Conservation (phyloP, 768 basidiomycete genomes). For the Lactarius quietus region DNA sequence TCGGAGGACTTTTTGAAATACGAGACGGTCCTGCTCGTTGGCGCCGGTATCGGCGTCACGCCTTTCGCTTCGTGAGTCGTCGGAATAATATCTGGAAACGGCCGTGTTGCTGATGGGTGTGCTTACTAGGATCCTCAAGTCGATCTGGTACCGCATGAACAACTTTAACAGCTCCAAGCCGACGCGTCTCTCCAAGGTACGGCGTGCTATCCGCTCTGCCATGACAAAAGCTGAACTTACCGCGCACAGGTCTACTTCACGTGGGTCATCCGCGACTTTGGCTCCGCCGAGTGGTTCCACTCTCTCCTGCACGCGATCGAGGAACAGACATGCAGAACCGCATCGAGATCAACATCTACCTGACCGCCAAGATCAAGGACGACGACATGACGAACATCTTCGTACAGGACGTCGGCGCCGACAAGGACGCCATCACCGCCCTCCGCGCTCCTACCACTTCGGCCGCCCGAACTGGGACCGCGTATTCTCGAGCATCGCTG, state of each 20-base stretch:
- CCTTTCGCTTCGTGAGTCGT: constrained; percentile 86
- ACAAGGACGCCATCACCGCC: constrained; percentile 87
- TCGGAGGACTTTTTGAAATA: constrained; percentile 89
- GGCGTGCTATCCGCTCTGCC: neutral
- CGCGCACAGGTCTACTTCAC: constrained; percentile 70
- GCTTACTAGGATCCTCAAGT: constrained; percentile 65
- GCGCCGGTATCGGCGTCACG: constrained; percentile 95
- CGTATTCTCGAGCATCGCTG: constrained; percentile 65
- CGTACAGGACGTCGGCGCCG: constrained; percentile 89
- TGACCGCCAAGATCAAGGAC: constrained; percentile 87
- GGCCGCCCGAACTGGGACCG: constrained; percentile 86
- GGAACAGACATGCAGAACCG: constrained; percentile 82
- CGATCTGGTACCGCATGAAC: constrained; percentile 97
- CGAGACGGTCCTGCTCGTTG: constrained; percentile 85
- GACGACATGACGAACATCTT: constrained; percentile 94
- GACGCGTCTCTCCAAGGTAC: constrained; percentile 80
- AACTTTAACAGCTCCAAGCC: constrained; percentile 69
- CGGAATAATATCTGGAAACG: constrained; percentile 25
- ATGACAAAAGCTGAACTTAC: neutral
- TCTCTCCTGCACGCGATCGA: constrained; percentile 90
- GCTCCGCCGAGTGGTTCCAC: constrained; percentile 91
- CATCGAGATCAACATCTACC: constrained; percentile 93
- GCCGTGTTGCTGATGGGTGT: neutral
- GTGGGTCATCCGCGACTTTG: constrained; percentile 94
- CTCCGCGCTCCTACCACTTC: constrained; percentile 91